These are phyloP conservation scores for Plasmodium billcollinsi DNA, from an alignment of 169 alveolate species.

Conservation along the genomic window DNA sequence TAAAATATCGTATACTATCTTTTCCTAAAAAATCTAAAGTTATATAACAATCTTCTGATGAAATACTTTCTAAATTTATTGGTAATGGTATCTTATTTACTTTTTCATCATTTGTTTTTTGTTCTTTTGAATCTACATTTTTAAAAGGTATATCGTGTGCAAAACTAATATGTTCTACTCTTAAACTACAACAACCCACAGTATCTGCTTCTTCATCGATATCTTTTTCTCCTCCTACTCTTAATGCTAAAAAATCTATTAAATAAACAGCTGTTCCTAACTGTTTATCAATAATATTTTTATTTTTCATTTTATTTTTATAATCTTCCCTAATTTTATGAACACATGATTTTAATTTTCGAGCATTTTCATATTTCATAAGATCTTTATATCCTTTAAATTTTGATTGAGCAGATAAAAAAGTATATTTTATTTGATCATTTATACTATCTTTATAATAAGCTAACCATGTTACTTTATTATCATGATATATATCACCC, in stretches of 20 bases:
- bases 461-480: constrained; percentile 97
- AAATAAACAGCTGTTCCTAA: constrained; percentile 98
- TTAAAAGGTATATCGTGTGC: constrained; percentile 73
- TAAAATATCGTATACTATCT: constrained; percentile 97
- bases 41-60: constrained; percentile 81
- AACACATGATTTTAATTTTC: constrained; percentile 92
- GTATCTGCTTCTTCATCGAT: constrained; percentile 99
- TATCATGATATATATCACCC: constrained; percentile 97
- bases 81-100: constrained; percentile 49
- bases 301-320: constrained; percentile 87
- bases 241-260: constrained; percentile 98
- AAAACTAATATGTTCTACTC: constrained; percentile 96
- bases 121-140: constrained; percentile 48
- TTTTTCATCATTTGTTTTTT: constrained; percentile 66
- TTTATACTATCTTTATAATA: constrained; percentile 95
- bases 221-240: constrained; percentile 99
- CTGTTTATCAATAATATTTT: constrained; percentile 91
- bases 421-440: constrained; percentile 94
- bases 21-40: constrained; percentile 97
- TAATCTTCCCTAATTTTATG: constrained; percentile 94
- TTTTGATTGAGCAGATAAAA: constrained; percentile 95
- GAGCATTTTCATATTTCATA: constrained; percentile 97
- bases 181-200: constrained; percentile 99
- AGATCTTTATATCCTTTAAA: constrained; percentile 97
- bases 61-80: constrained; percentile 33